These are phyloP conservation scores for Pholiota microspora DNA, from an alignment of 768 basidiomycete genomes.

Conservation along the genomic window DNA sequence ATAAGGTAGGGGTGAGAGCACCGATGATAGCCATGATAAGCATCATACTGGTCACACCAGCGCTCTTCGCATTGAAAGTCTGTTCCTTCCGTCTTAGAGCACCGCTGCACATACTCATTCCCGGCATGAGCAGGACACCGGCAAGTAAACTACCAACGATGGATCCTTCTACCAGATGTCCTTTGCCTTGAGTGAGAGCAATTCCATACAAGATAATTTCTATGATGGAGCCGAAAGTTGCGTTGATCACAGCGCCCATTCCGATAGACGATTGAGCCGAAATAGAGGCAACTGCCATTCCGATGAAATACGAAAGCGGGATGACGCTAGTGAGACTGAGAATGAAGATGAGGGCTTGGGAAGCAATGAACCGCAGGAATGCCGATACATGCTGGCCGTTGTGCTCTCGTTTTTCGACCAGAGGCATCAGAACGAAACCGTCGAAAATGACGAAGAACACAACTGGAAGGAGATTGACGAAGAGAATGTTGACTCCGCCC, in stretches of 20 bases:
- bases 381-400: slow-evolving; percentile 57
- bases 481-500: slow-evolving; percentile 97
- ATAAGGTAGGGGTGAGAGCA: slow-evolving; percentile 89
- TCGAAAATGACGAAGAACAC: slow-evolving; percentile 97
- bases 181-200: slow-evolving; percentile 87
- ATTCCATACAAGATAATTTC: slow-evolving; percentile 93
- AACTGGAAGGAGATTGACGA: slow-evolving; percentile 90
- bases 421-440: slow-evolving; percentile 75
- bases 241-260: slow-evolving; percentile 99
- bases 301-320: slow-evolving; percentile 97
- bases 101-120: slow-evolving; percentile 90
- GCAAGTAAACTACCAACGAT: slow-evolving; percentile 95
- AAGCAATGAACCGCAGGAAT: slow-evolving; percentile 67
- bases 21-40: slow-evolving; percentile 99
- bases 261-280: slow-evolving; percentile 98
- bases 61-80: slow-evolving; percentile 98
- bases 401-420: slow-evolving; percentile 60
- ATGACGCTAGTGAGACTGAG: slow-evolving; percentile 89
- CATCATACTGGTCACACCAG: slow-evolving; percentile 99
- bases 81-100: slow-evolving; percentile 92
- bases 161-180: slow-evolving; percentile 92
- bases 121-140: slow-evolving; percentile 96
- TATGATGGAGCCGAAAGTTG: slow-evolving; percentile 97
- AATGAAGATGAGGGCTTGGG: slow-evolving; percentile 78
- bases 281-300: slow-evolving; percentile 99